Conservation (phyloP, 169 alveolate genomes). For the Eimeria necatrix region DNA sequence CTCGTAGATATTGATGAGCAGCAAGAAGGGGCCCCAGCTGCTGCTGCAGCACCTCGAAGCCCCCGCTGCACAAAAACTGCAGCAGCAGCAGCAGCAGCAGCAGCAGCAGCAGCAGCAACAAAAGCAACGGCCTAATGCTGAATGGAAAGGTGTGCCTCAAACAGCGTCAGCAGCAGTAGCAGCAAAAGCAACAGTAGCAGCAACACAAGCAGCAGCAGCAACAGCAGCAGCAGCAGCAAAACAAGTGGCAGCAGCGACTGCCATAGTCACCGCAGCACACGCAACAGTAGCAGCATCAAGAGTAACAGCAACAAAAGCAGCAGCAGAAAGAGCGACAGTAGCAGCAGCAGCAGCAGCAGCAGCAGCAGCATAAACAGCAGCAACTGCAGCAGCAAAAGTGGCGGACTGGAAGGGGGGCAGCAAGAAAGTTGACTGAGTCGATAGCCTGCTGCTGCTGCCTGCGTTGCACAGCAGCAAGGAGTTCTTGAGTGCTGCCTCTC, state of each 20-base stretch:
- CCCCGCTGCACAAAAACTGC: constrained; percentile 32
- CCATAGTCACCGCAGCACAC: no score
- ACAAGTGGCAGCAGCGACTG: no score
- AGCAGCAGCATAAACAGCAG: neutral
- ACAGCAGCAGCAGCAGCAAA: no score
- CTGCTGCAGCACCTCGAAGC: constrained; percentile 55
- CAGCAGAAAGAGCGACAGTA: neutral
- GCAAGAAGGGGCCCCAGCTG: constrained; percentile 34
- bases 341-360: constrained; percentile 22
- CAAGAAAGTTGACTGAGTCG: constrained; percentile 3
- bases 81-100: constrained; percentile 64
- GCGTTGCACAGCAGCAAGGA: neutral
- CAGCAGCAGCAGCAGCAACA: neutral
- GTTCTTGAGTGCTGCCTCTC: neutral
- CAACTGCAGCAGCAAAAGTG: constrained; percentile 63
- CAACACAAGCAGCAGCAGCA: no score
- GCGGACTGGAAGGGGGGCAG: constrained; percentile 39
- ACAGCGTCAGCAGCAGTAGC: no score
- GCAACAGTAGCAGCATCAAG: constrained; percentile 52
- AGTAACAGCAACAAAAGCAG: neutral
- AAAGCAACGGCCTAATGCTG: constrained; percentile 29
- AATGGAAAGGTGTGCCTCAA: no score
- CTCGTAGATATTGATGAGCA: neutral
- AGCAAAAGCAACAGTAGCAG: no score
- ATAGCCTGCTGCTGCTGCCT: neutral